Evolutionary conservation across 305 asterid species (phyloP), one percentile per base, ranked within the genome.

Genomic region (Fraxinus platypoda): DNA sequence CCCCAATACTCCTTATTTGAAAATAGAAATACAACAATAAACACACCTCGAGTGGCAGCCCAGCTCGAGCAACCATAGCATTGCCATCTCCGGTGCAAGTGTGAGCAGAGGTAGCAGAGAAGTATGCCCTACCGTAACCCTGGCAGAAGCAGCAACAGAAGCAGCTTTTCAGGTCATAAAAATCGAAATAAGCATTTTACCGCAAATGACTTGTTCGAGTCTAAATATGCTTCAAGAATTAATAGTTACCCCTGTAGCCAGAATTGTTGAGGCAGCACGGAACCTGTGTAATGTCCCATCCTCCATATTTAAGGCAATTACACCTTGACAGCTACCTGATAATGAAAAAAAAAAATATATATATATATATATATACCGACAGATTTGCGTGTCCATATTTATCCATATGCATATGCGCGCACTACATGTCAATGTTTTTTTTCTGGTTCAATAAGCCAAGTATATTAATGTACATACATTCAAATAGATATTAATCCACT

Each of bases 1-100:
- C 57, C 54, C 33, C 57, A 71, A 43, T 59, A 68, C 71, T 74
- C 57, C 23, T 21, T 38, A 76, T 17, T 62, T 75, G 68, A 77
- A 72, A 57, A 79, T 46, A 41, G 76, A 25, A 26, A 59, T 33
- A 38, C 80, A 78, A 83, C 64, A 80, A 33, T 35, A 84, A 75
- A 86, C 88, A 75, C 74, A 94, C 99, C 99, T 94, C 90, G 0
- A 96, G 99, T 83, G 99, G 98, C 71, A 97, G 88, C 64, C 97
- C 99, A 49, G 98, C 99, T 81, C 99, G 97, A 30, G 99, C 93
- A 85, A 95, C 99, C 99, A 97, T 97, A 68, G 98, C 99, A 92
- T 93, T 95, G 76, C 99, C 99, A 90, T 97, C 99, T 86, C 99
- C 98, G 2, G 99, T 97, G 94, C 99, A 97, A 82, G 98, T 97